Evolutionary conservation across 257 asterid genomes (phyloP).

Genomic region (Solanum lignicaule): DNA sequence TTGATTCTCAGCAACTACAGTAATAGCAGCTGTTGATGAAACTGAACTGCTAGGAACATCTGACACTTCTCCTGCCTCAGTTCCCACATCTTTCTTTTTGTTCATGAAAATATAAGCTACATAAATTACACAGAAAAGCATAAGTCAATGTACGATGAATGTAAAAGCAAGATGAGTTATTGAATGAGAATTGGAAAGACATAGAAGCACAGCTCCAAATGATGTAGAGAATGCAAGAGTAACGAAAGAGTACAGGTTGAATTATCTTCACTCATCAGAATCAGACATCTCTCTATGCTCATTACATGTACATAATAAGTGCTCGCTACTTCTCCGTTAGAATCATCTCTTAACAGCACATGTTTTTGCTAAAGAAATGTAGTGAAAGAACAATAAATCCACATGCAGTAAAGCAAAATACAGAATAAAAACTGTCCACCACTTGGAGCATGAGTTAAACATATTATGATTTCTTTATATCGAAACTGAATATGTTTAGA

Average conservation of each 20-base stretch:
- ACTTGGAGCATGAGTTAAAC: background rate
- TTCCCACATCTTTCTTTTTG: background rate
- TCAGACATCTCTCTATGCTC: background rate
- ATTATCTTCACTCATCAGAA: background rate
- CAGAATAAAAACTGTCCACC: background rate
- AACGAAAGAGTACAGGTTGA: background rate
- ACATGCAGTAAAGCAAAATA: background rate
- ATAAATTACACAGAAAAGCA: background rate
- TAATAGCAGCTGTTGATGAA: background rate
- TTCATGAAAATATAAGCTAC: slow-evolving; percentile 2
- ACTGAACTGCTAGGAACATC: background rate
- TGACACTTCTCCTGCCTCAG: background rate
- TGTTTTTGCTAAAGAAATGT: background rate
- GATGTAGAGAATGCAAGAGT: background rate
- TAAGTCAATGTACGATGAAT: background rate
- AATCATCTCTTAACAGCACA: background rate
- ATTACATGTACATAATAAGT: background rate
- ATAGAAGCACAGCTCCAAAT: background rate
- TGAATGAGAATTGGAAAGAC: background rate
- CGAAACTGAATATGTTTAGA: background rate
- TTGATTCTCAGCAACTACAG: background rate
- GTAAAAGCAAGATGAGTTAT: background rate
- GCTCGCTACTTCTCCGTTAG: background rate
- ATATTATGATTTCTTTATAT: background rate
- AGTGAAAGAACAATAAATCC: background rate